Evolutionary conservation across 2,329 filamentous ascomycete genomes (phyloP), one percentile per base, ranked within the genome.

Genomic region (Nemania sp.): DNA sequence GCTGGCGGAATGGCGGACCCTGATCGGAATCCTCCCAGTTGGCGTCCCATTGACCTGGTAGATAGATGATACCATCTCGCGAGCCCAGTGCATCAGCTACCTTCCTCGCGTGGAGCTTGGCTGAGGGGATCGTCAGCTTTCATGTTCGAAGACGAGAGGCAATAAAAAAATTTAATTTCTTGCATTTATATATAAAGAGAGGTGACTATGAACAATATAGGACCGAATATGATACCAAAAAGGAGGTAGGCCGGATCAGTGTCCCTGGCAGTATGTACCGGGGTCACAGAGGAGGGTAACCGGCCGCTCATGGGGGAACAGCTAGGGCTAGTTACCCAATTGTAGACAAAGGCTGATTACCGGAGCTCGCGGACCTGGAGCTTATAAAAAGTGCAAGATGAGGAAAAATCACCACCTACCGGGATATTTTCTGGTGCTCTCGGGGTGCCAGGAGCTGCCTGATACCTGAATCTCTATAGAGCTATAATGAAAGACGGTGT

Each of bases 21-120:
- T 80, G 78, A 61, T 85, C 82, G 7, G 82, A 84, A 69, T 84
- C 79, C 62, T 83, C 80, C 60, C 77, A 83, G n/a, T 72, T 70
- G 15, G 69, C 68, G 23, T 78, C 76, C 2, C 74, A 68, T 61
- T 81, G 75, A 19, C 82, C 82, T 1, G 78, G 78, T 14, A 85
- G 72, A 63, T 77, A 84, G 63, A 85, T 74, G 64, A 85, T 70
- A 52, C 82, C 81, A 58, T 76, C 69, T 23, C 71, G 66, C 41
- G 74, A 73, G 8, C 72, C 75, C 12, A 84, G 74, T 62, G 81
- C 74, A 20, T 74, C 70, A 36, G 75, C 79, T 14, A 84, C 80
- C 63, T 80, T 83, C 54, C 75, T 73, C n/a, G 80, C 81, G 63
- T 85, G 81, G 36, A 74, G 68, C 65, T 81, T 84, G 51, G 80